A percentile compares a stretch with the other conserved stretches of the same genome.
phyloP scores from a whole-genome alignment of 78 protist genomes.

The Cavenderia fasciculata region DNA sequence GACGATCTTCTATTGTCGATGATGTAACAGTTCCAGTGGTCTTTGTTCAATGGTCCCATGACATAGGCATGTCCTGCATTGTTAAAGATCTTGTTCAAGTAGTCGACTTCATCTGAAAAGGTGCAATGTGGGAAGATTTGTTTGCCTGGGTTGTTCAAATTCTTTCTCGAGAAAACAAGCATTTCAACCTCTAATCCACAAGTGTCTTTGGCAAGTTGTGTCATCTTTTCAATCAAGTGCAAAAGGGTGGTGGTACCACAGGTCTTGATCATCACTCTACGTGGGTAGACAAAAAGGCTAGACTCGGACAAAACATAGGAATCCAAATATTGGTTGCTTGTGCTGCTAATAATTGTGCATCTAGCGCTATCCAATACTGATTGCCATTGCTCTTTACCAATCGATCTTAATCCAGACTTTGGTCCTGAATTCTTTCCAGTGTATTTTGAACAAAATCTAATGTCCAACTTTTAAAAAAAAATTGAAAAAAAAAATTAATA shows the following conservation, averaged over 20 bases:
- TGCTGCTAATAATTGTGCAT: slow-evolving; percentile 85
- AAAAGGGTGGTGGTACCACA: slow-evolving; percentile 96
- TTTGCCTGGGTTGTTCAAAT: slow-evolving; percentile 86
- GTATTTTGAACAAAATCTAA: slow-evolving; percentile 72
- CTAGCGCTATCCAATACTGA: slow-evolving; percentile 71
- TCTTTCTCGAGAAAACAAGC: slow-evolving; percentile 87
- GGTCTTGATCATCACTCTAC: slow-evolving; percentile 89
- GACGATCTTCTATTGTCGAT: slow-evolving; percentile 60
- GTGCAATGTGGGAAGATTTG: slow-evolving; percentile 89
- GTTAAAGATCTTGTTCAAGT: slow-evolving; percentile 54
- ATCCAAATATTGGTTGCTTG: slow-evolving; percentile 77
- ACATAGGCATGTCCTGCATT: slow-evolving; percentile 83
- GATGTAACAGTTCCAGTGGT: slow-evolving; percentile 92
- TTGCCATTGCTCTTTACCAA: slow-evolving; percentile 82
- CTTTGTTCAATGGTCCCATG: slow-evolving; percentile 90
- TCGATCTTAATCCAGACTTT: slow-evolving; percentile 40
- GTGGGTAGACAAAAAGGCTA: slow-evolving; percentile 87
- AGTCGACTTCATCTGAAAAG: slow-evolving; percentile 85
- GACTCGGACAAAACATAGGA: slow-evolving; percentile 92
- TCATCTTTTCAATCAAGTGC: slow-evolving; percentile 73
- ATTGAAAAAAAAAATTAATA: too few species aligned
- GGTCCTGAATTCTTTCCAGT: not conserved
- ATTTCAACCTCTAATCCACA: slow-evolving; percentile 48
- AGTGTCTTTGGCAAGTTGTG: slow-evolving; percentile 50
- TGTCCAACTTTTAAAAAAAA: too few species aligned